phyloP scores from a whole-genome alignment of 1,139 yeast species.

The Nakaseomyces nivariensis region DNA sequence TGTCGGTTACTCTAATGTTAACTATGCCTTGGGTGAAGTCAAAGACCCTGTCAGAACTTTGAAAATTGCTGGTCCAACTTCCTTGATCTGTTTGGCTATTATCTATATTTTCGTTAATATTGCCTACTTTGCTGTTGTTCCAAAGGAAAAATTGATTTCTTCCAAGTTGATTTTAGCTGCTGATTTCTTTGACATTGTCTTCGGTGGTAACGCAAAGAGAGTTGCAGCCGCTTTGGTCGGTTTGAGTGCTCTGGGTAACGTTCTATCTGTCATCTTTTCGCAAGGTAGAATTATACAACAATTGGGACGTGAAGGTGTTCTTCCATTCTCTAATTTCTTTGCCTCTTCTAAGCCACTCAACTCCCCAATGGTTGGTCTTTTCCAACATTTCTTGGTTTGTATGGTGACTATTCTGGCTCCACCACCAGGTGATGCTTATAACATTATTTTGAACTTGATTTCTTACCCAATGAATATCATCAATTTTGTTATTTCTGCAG shows the following conservation, averaged over 20 bases:
- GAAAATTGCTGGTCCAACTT: conserved; percentile 62
- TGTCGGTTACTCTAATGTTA: conserved; percentile 66
- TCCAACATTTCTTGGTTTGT: conserved; percentile 46
- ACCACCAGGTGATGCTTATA: conserved; percentile 72
- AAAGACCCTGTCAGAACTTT: conserved; percentile 60
- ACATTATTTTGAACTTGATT: conserved; percentile 62
- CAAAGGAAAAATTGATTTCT: conserved; percentile 45
- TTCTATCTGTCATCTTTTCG: conserved; percentile 65
- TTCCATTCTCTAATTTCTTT: conserved; percentile 56
- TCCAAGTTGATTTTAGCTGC: conserved; percentile 72
- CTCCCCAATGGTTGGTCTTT: conserved; percentile 37
- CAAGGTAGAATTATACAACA: conserved; percentile 73
- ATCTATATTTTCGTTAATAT: conserved; percentile 61
- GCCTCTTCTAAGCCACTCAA: conserved; percentile 47
- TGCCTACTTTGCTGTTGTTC: conserved; percentile 69
- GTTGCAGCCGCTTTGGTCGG: conserved; percentile 68
- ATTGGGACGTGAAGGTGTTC: conserved; percentile 58
- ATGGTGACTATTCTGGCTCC: conserved; percentile 49
- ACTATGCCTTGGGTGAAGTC: conserved; percentile 74
- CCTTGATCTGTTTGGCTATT: conserved; percentile 48
- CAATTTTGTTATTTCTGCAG: conserved; percentile 65
- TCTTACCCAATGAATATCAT: conserved; percentile 68
- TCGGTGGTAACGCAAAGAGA: conserved; percentile 55
- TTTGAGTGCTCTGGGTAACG: conserved; percentile 67
- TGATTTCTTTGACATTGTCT: conserved; percentile 60